Percentiles rank a stretch among this genome's conserved stretches.
These are phyloP conservation scores for Harringtonia aguacate DNA, from an alignment of 2,329 filamentous ascomycete genomes.

Conservation along the genomic window DNA sequence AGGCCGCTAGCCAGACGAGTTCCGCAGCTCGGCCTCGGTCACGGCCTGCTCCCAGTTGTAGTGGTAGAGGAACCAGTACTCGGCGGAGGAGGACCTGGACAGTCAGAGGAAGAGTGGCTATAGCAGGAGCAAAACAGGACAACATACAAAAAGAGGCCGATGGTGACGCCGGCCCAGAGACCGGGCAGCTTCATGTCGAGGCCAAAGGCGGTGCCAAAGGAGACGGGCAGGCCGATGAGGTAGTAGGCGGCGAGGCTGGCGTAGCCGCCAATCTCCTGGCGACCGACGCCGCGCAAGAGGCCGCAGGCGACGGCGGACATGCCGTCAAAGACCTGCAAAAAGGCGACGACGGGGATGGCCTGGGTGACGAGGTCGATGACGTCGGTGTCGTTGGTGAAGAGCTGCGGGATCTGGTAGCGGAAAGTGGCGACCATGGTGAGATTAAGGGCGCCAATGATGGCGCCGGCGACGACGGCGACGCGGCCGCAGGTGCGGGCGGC, in stretches of 20 bases:
- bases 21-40: conserved; percentile 40
- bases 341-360: conserved; percentile 69
- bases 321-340: conserved; percentile 85
- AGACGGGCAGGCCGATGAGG: conserved; percentile 71
- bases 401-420: conserved; percentile 60
- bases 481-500: conserved; percentile 73
- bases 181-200: conserved; percentile 68
- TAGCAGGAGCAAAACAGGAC: conserved; percentile 4
- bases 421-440: conserved; percentile 57
- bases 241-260: conserved; percentile 85
- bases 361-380: conserved; percentile 58
- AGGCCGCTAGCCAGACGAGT: conserved; percentile 19
- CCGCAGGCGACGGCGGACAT: conserved; percentile 72
- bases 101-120: conserved; percentile 8
- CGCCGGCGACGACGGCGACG: conserved; percentile 57
- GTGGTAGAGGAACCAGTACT: conserved; percentile 40
- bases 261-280: conserved; percentile 83
- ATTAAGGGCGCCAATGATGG: conserved; percentile 70
- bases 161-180: conserved; percentile 68
- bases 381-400: conserved; percentile 66
- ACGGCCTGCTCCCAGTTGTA: conserved; percentile 44
- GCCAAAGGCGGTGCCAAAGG: conserved; percentile 67
- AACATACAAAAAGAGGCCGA: conserved; percentile 55
- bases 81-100: conserved; percentile 36
- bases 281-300: conserved; percentile 74